Percentiles rank a stretch among this genome's conserved stretches.
Conservation (phyloP, 176 grass and related monocot species). For the Calamus simplicifolius region DNA sequence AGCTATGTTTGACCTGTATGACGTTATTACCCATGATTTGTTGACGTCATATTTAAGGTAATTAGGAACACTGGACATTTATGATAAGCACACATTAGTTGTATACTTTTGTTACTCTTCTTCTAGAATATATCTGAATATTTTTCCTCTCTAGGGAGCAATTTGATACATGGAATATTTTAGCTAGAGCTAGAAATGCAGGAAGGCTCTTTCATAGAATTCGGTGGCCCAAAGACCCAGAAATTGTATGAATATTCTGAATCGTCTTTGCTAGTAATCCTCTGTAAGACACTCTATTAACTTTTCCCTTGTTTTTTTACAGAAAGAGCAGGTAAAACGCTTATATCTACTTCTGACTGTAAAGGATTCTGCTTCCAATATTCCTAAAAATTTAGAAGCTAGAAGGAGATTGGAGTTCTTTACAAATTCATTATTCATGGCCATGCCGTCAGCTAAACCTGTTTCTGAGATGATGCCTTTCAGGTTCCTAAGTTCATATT, state of each 20-base stretch:
- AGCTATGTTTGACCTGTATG: slow-evolving; percentile 69
- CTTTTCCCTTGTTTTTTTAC: slow-evolving; percentile 8
- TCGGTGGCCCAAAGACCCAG: slow-evolving; percentile 62
- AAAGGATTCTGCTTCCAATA: slow-evolving; percentile 82
- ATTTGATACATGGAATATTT: slow-evolving; percentile 75
- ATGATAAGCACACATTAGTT: too few species aligned
- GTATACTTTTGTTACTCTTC: background rate
- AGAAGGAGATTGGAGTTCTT: slow-evolving; percentile 88
- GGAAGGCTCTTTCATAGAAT: slow-evolving; percentile 72
- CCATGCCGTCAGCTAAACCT: slow-evolving; percentile 68
- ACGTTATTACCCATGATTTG: slow-evolving; percentile 82
- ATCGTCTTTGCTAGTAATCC: background rate
- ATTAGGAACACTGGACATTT: background rate
- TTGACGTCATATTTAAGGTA: slow-evolving; percentile 65
- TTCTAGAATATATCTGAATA: slow-evolving; percentile 3
- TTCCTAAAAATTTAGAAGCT: slow-evolving; percentile 91
- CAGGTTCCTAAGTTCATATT: slow-evolving; percentile 35
- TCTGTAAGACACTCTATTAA: too few species aligned
- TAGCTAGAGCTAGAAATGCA: slow-evolving; percentile 66
- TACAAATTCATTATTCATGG: slow-evolving; percentile 91
- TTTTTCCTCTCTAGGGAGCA: slow-evolving; percentile 58
- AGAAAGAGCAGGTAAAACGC: slow-evolving; percentile 90
- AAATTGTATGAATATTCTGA: slow-evolving; percentile 47
- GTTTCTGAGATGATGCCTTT: slow-evolving; percentile 97
- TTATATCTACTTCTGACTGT: slow-evolving; percentile 92